Percentiles rank a stretch among this genome's conserved stretches.
phyloP scores from a whole-genome alignment of 176 grass and related monocot species.

The Bromus sterilis region DNA sequence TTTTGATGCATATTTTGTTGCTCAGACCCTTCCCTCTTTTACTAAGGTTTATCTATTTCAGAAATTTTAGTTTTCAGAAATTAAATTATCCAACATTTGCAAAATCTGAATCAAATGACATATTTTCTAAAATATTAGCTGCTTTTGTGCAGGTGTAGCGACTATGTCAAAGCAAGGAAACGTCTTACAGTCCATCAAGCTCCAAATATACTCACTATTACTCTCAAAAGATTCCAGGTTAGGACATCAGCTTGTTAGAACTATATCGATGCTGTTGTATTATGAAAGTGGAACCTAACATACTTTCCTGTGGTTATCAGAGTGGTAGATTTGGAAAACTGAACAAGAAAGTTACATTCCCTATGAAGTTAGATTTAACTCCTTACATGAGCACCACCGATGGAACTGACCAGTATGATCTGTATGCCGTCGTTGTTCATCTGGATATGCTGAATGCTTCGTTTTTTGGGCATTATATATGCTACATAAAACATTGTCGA shows the following conservation, averaged over 20 bases:
- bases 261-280: slow-evolving; percentile 3
- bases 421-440: slow-evolving; percentile 97
- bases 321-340: slow-evolving; percentile 98
- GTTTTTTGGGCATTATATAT: slow-evolving; percentile 99
- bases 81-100: not conserved
- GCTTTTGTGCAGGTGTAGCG: slow-evolving; percentile 64
- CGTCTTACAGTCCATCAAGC: slow-evolving; percentile 94
- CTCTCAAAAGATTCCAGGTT: slow-evolving; percentile 99
- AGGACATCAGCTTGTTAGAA: slow-evolving; percentile 24
- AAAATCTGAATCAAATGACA: not conserved
- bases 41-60: not conserved
- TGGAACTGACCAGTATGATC: slow-evolving; percentile 79
- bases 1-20: slow-evolving; percentile 1
- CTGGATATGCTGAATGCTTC: slow-evolving; percentile 98
- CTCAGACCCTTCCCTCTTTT: not conserved
- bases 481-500: slow-evolving; percentile 67
- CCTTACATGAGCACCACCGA: slow-evolving; percentile 70
- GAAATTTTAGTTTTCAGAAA: not conserved
- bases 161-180: slow-evolving; percentile 96
- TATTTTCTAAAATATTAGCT: not conserved
- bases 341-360: slow-evolving; percentile 95
- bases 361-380: slow-evolving; percentile 63
- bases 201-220: slow-evolving; percentile 96
- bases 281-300: slow-evolving; percentile 5
- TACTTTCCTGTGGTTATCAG: slow-evolving; percentile 36